phyloP scores from a whole-genome alignment of 768 basidiomycete species.

The Cubamyces sp. region DNA sequence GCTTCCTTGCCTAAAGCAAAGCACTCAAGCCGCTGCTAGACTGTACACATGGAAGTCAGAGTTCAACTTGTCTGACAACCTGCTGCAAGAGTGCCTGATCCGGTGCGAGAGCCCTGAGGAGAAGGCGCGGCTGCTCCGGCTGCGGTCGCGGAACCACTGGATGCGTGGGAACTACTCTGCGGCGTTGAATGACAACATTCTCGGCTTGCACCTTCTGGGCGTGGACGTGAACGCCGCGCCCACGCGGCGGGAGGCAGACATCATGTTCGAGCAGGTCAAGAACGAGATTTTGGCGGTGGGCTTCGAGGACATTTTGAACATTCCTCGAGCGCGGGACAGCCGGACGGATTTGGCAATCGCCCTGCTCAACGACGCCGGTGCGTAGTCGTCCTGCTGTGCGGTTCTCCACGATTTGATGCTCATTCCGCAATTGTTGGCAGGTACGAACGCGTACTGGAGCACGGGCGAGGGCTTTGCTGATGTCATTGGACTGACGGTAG shows the following conservation, averaged over 20 bases:
- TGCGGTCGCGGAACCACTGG: conserved; percentile 68
- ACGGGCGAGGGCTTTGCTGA: conserved; percentile 58
- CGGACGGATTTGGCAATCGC: conserved; percentile 65
- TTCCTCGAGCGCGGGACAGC: conserved; percentile 63
- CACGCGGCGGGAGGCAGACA: conserved; percentile 55
- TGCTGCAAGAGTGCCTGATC: conserved; percentile 57
- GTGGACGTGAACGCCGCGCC: conserved; percentile 62
- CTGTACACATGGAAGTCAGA: conserved; percentile 72
- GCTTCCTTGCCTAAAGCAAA: not conserved
- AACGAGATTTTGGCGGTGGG: conserved; percentile 72
- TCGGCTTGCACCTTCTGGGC: conserved; percentile 63
- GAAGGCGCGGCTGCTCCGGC: conserved; percentile 56
- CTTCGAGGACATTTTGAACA: conserved; percentile 66
- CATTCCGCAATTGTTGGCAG: conserved; percentile 35
- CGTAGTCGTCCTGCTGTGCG: not conserved
- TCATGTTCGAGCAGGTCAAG: conserved; percentile 72
- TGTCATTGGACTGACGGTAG: conserved; percentile 67
- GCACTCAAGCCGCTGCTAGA: conserved; percentile 36
- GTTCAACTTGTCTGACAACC: conserved; percentile 52
- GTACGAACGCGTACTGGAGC: conserved; percentile 75
- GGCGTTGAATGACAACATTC: conserved; percentile 60
- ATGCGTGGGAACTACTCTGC: conserved; percentile 57
- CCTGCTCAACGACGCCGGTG: conserved; percentile 71
- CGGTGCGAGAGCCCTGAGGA: conserved; percentile 56
- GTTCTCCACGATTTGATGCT: conserved; percentile 14